Conservation (phyloP, 169 alveolate species). For the Plasmodium berghei region DNA sequence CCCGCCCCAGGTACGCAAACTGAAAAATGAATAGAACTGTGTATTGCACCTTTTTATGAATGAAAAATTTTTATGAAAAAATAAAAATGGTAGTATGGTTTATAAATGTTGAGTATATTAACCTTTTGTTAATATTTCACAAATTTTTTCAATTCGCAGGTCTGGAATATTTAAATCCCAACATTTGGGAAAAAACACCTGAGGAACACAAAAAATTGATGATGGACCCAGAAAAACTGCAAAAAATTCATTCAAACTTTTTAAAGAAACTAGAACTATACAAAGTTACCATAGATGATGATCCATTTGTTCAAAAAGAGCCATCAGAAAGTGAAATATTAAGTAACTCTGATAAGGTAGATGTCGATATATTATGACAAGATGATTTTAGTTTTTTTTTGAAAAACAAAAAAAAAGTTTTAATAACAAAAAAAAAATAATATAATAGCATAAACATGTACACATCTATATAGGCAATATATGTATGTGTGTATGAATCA, state of each 20-base stretch:
- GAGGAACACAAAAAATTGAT: conserved; percentile 76
- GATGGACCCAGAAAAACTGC: conserved; percentile 73
- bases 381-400: not conserved
- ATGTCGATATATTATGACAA: conserved; percentile 24
- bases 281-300: conserved; percentile 76
- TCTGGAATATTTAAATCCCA: conserved; percentile 72
- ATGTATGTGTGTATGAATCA: not conserved
- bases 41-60: too few relatives aligned
- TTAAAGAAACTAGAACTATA: conserved; percentile 68
- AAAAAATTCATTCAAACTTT: conserved; percentile 67
- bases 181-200: conserved; percentile 74
- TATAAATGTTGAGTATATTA: not conserved
- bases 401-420: not conserved
- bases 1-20: conserved; percentile 49
- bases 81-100: too few relatives aligned
- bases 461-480: too few relatives aligned
- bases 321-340: conserved; percentile 63
- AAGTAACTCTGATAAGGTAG: conserved; percentile 33
- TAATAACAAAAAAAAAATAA: not conserved
- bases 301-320: conserved; percentile 77
- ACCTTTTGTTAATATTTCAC: not conserved
- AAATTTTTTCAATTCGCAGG: conserved; percentile 28
- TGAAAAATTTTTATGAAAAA: not conserved
- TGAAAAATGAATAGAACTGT: not conserved
- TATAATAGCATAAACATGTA: not conserved